Percentiles rank a stretch among this genome's conserved stretches.
Conservation (phyloP, 2,329 filamentous ascomycete species). For the Cladosporium phlei region DNA sequence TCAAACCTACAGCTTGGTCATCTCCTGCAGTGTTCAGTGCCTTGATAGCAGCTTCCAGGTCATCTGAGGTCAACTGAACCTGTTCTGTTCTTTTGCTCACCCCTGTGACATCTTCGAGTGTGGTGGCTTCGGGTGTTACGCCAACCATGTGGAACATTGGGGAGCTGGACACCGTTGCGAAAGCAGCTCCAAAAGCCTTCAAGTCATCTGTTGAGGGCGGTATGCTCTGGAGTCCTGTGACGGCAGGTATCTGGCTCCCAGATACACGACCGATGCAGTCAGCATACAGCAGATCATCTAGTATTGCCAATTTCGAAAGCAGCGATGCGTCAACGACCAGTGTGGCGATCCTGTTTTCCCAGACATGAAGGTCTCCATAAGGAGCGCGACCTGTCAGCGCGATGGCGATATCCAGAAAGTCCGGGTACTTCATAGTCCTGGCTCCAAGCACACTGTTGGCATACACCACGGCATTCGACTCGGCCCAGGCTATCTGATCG, state of each 20-base stretch:
- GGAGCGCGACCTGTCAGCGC: slow-evolving; percentile 40
- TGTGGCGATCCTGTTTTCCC: slow-evolving; percentile 19
- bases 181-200: slow-evolving; percentile 44
- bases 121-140: slow-evolving; percentile 36
- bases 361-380: slow-evolving; percentile 27
- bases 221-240: slow-evolving; percentile 33
- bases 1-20: slow-evolving; percentile 29
- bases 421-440: slow-evolving; percentile 43
- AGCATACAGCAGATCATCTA: slow-evolving; percentile 38
- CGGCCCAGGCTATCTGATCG: slow-evolving; percentile 42
- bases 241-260: slow-evolving; percentile 32
- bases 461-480: slow-evolving; percentile 45
- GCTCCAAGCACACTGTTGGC: slow-evolving; percentile 46
- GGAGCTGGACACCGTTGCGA: slow-evolving; percentile 40
- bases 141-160: slow-evolving; percentile 44
- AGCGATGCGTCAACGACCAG: slow-evolving; percentile 12
- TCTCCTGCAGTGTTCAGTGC: slow-evolving; percentile 14
- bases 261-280: slow-evolving; percentile 32
- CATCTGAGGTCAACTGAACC: neutral
- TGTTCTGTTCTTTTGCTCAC: neutral
- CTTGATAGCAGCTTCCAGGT: neutral
- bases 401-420: slow-evolving; percentile 42
- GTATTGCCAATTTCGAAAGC: neutral
- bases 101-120: slow-evolving; percentile 13
- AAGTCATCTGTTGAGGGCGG: slow-evolving; percentile 30